These are phyloP conservation scores for Russula ochroleuca DNA, from an alignment of 768 basidiomycete genomes.

Conservation along the genomic window DNA sequence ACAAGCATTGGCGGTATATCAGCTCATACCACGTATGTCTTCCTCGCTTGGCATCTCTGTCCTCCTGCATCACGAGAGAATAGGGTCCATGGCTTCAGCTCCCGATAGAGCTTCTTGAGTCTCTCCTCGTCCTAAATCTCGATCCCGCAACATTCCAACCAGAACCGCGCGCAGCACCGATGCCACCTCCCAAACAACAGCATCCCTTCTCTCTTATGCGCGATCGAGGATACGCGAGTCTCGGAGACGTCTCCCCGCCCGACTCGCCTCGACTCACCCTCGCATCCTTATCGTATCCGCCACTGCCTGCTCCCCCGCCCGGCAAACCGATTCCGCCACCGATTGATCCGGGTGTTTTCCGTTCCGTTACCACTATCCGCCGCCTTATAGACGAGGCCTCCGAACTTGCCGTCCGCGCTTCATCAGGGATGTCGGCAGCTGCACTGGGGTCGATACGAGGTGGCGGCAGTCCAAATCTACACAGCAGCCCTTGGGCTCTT, in stretches of 20 bases:
- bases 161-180: constrained; percentile 42
- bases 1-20: constrained; percentile 94
- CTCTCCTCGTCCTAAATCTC: constrained; percentile 70
- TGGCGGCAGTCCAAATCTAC: constrained; percentile 35
- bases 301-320: constrained; percentile 51
- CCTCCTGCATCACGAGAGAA: constrained; percentile 3
- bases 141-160: constrained; percentile 62
- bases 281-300: constrained; percentile 38
- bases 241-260: constrained; percentile 41
- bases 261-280: constrained; percentile 31
- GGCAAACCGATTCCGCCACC: constrained; percentile 77
- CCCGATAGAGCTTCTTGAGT: constrained; percentile 79
- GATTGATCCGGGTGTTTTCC: constrained; percentile 85
- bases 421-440: constrained; percentile 75
- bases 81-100: constrained; percentile 92
- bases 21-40: constrained; percentile 80
- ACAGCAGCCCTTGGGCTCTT: constrained; percentile 54
- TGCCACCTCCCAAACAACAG: constrained; percentile 35
- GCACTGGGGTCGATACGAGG: constrained; percentile 65
- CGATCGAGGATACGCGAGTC: constrained; percentile 45
- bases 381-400: constrained; percentile 85
- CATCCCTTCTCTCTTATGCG: constrained; percentile 32
- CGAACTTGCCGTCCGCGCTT: constrained; percentile 81
- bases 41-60: constrained; percentile 11
- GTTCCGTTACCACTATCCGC: constrained; percentile 68